Conservation (phyloP, 108 stramenopile genomes). For the Nannochloropsis salina region DNA sequence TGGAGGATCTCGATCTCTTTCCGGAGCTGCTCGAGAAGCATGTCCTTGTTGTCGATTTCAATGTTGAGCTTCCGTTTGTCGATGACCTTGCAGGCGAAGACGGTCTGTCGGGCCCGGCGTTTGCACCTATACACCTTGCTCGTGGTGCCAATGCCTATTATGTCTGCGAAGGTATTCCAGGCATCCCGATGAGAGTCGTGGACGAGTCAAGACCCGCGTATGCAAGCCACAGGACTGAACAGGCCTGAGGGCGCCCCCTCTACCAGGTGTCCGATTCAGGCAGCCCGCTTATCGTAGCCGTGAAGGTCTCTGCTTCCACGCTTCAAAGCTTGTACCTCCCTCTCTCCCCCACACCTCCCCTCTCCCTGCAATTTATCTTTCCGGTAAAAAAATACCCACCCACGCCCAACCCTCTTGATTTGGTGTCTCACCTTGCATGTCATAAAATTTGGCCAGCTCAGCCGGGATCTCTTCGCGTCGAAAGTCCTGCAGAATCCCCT, state of each 20-base stretch:
- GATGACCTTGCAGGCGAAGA: constrained; percentile 30
- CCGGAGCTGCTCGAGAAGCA: constrained; percentile 26
- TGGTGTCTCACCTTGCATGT: background rate
- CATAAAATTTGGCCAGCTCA: constrained; percentile 12
- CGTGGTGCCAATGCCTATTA: background rate
- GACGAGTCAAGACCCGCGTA: too few species aligned
- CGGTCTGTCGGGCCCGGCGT: background rate
- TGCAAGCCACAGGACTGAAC: too few species aligned
- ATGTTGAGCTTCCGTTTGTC: constrained; percentile 30
- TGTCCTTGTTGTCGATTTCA: constrained; percentile 21
- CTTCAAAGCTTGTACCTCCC: background rate
- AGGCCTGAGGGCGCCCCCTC: too few species aligned
- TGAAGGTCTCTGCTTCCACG: too few species aligned
- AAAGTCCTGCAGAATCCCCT: constrained; percentile 10
- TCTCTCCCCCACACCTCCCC: constrained; percentile 8
- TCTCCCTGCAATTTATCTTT: background rate
- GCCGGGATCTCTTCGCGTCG: constrained; percentile 11
- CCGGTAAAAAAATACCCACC: background rate
- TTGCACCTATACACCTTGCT: constrained; percentile 18
- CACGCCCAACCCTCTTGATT: too few species aligned
- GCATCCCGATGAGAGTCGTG: too few species aligned
- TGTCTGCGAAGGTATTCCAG: background rate
- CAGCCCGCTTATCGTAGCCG: too few species aligned
- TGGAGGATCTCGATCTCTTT: constrained; percentile 32
- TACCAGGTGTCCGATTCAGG: too few species aligned